A percentile compares a stretch with the other conserved stretches of the same genome.
Conservation (phyloP, 768 basidiomycete genomes). For the Suillus placidus region DNA sequence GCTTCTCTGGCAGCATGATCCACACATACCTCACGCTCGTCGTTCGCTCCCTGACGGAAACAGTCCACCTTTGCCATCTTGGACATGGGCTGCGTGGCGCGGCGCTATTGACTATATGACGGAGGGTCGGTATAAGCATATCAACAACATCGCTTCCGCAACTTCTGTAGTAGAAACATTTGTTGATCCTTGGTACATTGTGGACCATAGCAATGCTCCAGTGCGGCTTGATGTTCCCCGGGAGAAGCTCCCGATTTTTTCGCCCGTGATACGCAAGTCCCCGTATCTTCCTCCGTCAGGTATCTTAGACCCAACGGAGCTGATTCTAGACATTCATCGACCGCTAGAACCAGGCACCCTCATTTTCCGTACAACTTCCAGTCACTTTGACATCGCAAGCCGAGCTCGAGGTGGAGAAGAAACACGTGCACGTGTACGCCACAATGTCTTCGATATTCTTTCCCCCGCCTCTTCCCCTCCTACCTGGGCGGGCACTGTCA, state of each 20-base stretch:
- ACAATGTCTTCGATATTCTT: constrained; percentile 19
- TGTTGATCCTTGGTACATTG: constrained; percentile 19
- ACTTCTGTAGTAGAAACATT: constrained; percentile 17
- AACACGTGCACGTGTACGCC: neutral
- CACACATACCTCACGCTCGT: too few relatives aligned
- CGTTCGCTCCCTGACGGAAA: too few relatives aligned
- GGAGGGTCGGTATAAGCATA: neutral
- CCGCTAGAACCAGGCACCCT: constrained; percentile 19
- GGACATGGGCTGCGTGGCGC: neutral
- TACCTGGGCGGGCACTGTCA: constrained; percentile 15
- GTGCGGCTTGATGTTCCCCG: constrained; percentile 16
- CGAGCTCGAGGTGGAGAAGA: constrained; percentile 1
- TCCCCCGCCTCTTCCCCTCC: neutral
- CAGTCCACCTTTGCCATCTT: constrained; percentile 8
- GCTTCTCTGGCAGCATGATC: too few relatives aligned
- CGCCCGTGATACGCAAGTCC: neutral
- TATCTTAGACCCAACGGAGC: neutral
- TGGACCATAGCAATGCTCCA: constrained; percentile 13
- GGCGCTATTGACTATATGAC: neutral
- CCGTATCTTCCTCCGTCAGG: constrained; percentile 7
- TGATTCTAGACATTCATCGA: neutral
- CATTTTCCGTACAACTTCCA: constrained; percentile 24
- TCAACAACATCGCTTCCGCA: neutral
- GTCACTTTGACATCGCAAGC: constrained; percentile 5
- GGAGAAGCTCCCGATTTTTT: neutral